Evolutionary conservation across 306 rosid species (phyloP).

Genomic region (Pterocarpus macrocarpus): DNA sequence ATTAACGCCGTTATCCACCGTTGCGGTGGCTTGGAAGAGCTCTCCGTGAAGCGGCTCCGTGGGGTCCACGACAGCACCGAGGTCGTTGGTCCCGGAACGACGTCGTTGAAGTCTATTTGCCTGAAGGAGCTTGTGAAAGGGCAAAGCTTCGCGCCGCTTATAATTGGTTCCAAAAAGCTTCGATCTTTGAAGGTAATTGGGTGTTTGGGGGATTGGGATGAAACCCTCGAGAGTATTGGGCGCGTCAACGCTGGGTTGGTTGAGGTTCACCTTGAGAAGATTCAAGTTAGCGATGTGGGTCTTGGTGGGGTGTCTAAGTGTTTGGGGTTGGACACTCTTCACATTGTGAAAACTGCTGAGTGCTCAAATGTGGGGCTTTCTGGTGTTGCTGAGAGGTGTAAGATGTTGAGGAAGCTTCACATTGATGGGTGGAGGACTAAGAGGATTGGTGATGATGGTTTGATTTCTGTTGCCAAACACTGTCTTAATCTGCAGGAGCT

Average conservation of each 20-base stretch:
- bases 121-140: slow-evolving; percentile 76
- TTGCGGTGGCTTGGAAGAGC: slow-evolving; percentile 70
- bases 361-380: slow-evolving; percentile 73
- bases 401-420: slow-evolving; percentile 77
- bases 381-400: slow-evolving; percentile 70
- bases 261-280: slow-evolving; percentile 81
- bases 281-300: slow-evolving; percentile 83
- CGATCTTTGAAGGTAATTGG: slow-evolving; percentile 67
- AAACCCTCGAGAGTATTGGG: slow-evolving; percentile 60
- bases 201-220: slow-evolving; percentile 88
- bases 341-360: slow-evolving; percentile 72
- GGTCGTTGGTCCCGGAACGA: slow-evolving; percentile 51
- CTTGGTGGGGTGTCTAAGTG: slow-evolving; percentile 69
- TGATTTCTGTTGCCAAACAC: slow-evolving; percentile 68
- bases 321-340: slow-evolving; percentile 66
- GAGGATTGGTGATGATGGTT: slow-evolving; percentile 78
- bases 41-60: slow-evolving; percentile 79
- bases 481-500: slow-evolving; percentile 79
- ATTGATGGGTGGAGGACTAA: slow-evolving; percentile 89
- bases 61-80: slow-evolving; percentile 62
- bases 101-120: slow-evolving; percentile 68
- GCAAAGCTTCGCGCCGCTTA: slow-evolving; percentile 69
- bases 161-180: slow-evolving; percentile 70
- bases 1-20: slow-evolving; percentile 68
- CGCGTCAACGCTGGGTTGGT: slow-evolving; percentile 49